phyloP scores from a whole-genome alignment of 768 basidiomycete species.

The Tulasnella sp. region DNA sequence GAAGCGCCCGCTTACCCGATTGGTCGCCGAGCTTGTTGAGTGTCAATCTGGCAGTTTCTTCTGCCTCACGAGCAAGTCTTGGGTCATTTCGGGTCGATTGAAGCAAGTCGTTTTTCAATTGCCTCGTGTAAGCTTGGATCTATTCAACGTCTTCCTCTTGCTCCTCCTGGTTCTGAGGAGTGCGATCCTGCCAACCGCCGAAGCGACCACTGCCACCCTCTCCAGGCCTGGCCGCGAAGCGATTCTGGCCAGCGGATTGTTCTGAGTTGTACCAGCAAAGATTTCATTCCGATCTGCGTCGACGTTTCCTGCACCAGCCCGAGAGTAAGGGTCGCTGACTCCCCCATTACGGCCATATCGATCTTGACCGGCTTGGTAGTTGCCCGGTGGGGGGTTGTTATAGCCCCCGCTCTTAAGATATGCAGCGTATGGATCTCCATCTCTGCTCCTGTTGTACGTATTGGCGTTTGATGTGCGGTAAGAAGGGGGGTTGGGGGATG shows the following conservation, averaged over 20 bases:
- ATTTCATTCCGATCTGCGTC: conserved; percentile 68
- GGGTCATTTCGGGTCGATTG: conserved; percentile 87
- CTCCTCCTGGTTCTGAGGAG: conserved; percentile 40
- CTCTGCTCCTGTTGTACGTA: conserved; percentile 66
- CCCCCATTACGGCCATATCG: conserved; percentile 43
- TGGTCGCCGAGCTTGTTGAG: conserved; percentile 81
- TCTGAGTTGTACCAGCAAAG: conserved; percentile 69
- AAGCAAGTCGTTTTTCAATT: conserved; percentile 87
- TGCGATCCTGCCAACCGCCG: conserved; percentile 23
- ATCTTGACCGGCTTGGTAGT: conserved; percentile 11
- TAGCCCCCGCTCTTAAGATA: conserved; percentile 3
- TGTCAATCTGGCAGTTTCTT: conserved; percentile 89
- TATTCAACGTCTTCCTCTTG: conserved; percentile 88
- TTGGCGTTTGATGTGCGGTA: conserved; percentile 47
- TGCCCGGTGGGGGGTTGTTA: background rate
- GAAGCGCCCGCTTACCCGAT: conserved; percentile 60
- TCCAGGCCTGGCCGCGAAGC: conserved; percentile 38
- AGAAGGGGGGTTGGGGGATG: conserved; percentile 38
- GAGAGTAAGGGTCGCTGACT: conserved; percentile 58
- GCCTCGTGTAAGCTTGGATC: conserved; percentile 88
- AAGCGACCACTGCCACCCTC: conserved; percentile 44
- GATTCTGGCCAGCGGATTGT: conserved; percentile 40
- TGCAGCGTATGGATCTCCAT: conserved; percentile 44
- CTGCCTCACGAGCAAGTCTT: conserved; percentile 89
- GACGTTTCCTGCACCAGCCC: conserved; percentile 51